Base-by-base conservation (phyloP, 257 asterid genomes). In the Fraxinus americana region DNA sequence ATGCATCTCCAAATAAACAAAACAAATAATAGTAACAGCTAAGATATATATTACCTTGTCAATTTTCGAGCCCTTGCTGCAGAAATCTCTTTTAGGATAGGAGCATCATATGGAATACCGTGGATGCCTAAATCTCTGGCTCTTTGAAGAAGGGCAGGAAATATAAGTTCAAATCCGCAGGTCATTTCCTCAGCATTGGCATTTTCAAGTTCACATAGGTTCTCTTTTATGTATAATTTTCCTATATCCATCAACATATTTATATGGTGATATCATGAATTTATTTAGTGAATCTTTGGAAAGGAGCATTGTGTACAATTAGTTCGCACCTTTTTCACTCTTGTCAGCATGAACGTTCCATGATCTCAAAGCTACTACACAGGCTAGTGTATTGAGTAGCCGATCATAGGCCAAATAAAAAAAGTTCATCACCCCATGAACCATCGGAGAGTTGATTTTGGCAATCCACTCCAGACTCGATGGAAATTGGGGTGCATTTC, bases 141-240 rank as follows among this genome's bases (percentile, higher is more conserved):
- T 75, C 48, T 82, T 70, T 77, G 75, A 23, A 86, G 66, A n/a
- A 84, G 83, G 35, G 90, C 76, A 45, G 90, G 88, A 21, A 86
- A 80, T 48, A 79, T 83, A 48, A 87, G 23, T 79, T 87, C 90
- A 77, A 85, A 85, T 36, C 90, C 90, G 54, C 80, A 78, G 14
- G 89, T n/a, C n/a, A n/a, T n/a, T n/a, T n/a, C n/a, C n/a, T n/a
- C n/a, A n/a, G n/a, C n/a, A n/a, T n/a, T n/a, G n/a, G n/a, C n/a
- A n/a, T n/a, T n/a, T n/a, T n/a, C n/a, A n/a, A n/a, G n/a, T n/a
- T n/a, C n/a, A n/a, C n/a, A n/a, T n/a, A n/a, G n/a, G n/a, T n/a
- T n/a, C n/a, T n/a, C n/a, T n/a, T n/a, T n/a, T n/a, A n/a, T n/a
- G n/a, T n/a, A n/a, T n/a, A n/a, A n/a, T n/a, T n/a, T n/a, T n/a